Percentiles rank a stretch among this genome's conserved stretches.
These are phyloP conservation scores for Calonectria leucothoes DNA, from an alignment of 2,329 filamentous ascomycete species.

Conservation along the genomic window DNA sequence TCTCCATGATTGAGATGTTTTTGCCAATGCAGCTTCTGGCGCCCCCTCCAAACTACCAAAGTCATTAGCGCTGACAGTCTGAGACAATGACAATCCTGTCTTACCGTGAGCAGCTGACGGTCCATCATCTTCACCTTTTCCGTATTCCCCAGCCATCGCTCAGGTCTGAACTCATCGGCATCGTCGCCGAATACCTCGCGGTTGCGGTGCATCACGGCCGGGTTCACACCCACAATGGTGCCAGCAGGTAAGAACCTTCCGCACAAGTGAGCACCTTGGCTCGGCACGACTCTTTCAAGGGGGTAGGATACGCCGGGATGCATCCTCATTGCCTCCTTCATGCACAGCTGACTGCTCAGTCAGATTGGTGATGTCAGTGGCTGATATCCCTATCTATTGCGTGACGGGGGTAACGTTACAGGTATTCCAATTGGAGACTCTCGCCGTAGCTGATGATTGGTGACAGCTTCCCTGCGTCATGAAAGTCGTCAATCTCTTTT, in stretches of 20 bases:
- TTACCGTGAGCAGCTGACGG: constrained; percentile 33
- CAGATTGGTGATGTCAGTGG: neutral
- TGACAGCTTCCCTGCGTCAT: constrained; percentile 53
- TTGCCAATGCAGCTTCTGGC: constrained; percentile 60
- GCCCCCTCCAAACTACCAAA: constrained; percentile 59
- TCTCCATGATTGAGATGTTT: constrained; percentile 32
- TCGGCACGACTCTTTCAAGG: constrained; percentile 22
- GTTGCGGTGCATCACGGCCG: constrained; percentile 61
- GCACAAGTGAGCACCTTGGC: constrained; percentile 8
- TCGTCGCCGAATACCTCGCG: constrained; percentile 68
- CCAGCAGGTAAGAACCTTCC: constrained; percentile 11
- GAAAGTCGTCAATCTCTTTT: constrained; percentile 64
- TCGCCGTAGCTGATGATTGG: constrained; percentile 59
- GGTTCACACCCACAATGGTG: constrained; percentile 54
- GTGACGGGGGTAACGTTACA: constrained; percentile 41
- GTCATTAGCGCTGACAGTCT: neutral
- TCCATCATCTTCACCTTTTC: constrained; percentile 28
- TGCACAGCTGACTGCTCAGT: constrained; percentile 39
- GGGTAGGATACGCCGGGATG: constrained; percentile 58
- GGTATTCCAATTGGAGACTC: constrained; percentile 67
- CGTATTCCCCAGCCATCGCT: constrained; percentile 57
- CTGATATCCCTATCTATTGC: neutral
- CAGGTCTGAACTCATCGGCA: constrained; percentile 65
- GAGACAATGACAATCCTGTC: neutral
- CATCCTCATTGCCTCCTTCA: constrained; percentile 59